These are phyloP conservation scores for Fusarium sp. DNA, from an alignment of 2,329 filamentous ascomycete species.

Conservation along the genomic window DNA sequence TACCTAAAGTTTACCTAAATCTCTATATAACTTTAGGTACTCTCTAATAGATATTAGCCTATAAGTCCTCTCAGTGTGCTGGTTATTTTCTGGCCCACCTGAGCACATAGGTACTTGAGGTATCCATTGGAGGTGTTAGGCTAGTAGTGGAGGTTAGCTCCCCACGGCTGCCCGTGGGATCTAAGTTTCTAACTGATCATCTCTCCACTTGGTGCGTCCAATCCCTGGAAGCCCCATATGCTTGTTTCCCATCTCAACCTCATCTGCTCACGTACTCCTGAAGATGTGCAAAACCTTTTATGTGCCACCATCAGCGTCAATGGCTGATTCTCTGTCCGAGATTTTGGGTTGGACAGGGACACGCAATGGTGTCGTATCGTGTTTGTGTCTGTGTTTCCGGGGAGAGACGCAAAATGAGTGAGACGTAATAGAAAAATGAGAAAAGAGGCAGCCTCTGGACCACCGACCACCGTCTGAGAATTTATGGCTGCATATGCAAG, in stretches of 20 bases:
- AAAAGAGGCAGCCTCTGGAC: slow-evolving; percentile 20
- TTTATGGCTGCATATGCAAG: slow-evolving; percentile 28
- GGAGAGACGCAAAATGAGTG: slow-evolving; percentile 11
- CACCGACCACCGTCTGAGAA: slow-evolving; percentile 11
- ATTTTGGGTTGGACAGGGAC: slow-evolving; percentile 12
- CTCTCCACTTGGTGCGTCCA: slow-evolving; percentile 32
- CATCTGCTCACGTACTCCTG: background rate
- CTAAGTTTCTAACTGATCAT: slow-evolving; percentile 40
- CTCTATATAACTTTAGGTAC: too few species aligned
- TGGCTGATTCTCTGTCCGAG: slow-evolving; percentile 7
- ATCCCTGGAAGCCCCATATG: slow-evolving; percentile 26
- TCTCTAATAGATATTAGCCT: too few species aligned
- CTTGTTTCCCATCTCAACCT: slow-evolving; percentile 22
- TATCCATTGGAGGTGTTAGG: slow-evolving; percentile 35
- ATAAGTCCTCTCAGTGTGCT: too few species aligned
- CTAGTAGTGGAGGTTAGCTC: slow-evolving; percentile 40
- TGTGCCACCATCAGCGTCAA: slow-evolving; percentile 6
- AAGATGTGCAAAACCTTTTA: background rate
- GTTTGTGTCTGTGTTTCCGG: background rate
- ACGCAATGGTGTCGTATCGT: slow-evolving; percentile 20
- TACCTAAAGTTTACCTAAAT: too few species aligned
- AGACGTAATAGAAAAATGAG: slow-evolving; percentile 25
- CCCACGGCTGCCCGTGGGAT: slow-evolving; percentile 40
- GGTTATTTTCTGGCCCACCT: too few species aligned
- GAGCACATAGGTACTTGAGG: too few species aligned